Base-by-base conservation (phyloP, 2,329 filamentous ascomycete species). In the Ceratocystis colombiana region DNA sequence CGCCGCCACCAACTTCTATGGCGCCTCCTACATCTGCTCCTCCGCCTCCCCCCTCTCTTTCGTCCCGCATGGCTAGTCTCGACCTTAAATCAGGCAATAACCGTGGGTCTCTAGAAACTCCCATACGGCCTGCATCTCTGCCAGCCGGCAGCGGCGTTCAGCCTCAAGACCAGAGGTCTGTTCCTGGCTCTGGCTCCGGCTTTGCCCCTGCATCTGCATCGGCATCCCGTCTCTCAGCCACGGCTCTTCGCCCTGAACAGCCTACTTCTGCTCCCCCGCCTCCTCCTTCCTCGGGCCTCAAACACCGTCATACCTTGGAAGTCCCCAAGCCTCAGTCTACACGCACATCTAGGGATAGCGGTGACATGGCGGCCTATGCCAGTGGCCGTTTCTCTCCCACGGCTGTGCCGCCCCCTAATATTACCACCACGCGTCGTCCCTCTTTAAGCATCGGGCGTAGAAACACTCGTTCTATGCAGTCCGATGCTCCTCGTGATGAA, bases 251-350 rank as follows among this genome's bases (percentile, higher is more conserved):
- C 8, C 66, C 66, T 12, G 66, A 68, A 28, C 67, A 68, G 37
- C 67, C 67, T 1, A 64, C 64, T 2, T 66, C 67, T 15, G 64
- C 67, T 5, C 67, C 67, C 15, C 67, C 67, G n/a, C 67, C 67
- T 1, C 50, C 57, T 4, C 50, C 57, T 15, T 53, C 66, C 10
- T 77, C 82, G 22, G 82, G 83, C 66, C 77, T 93, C 62, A 88
- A 88, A 74, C 90, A 96, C 68, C 85, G 92, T 70, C 88, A 96
- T 76, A 96, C 90, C 0, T 80, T 96, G 30, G 90, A 96, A 75
- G 90, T 96, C 0, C 91, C 92, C 6, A 89, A 87, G 75, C 75
- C 80, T 17, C 77, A 81, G 22, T 80, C 85, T n/a, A 78, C 82
- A 44, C 83, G 89, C 71, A 82, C 78, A 64, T 90, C 89, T n/a